A percentile compares a stretch with the other conserved stretches of the same genome.
Conservation (phyloP, 2,329 filamentous ascomycete genomes). For the Cercospora sp. region DNA sequence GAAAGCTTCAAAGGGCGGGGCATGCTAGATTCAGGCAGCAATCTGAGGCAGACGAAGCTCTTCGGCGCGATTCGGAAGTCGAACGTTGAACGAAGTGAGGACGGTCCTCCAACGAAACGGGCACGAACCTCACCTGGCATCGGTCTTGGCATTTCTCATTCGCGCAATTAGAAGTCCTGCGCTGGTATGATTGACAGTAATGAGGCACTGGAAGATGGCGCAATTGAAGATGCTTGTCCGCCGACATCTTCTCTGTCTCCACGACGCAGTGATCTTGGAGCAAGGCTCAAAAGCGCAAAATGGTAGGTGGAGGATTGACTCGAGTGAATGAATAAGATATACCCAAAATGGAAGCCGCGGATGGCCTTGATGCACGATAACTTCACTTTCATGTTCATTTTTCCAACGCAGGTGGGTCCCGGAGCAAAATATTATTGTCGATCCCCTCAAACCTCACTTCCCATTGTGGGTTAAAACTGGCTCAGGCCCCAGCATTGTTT, state of each 20-base stretch:
- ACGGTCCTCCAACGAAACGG: conserved; percentile 50
- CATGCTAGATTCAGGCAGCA: conserved; percentile 25
- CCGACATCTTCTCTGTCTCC: not conserved
- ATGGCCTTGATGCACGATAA: not conserved
- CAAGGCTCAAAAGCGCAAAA: not conserved
- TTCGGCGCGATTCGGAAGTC: conserved; percentile 63
- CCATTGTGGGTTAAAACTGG: not conserved
- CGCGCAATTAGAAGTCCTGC: conserved; percentile 23
- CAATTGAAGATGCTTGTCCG: not conserved
- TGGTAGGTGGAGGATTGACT: not conserved
- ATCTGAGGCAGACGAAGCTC: conserved; percentile 59
- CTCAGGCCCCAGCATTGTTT: not conserved
- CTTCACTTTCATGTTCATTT: conserved; percentile 3
- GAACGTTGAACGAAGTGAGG: conserved; percentile 42
- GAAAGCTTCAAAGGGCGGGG: conserved; percentile 42
- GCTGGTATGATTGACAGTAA: not conserved
- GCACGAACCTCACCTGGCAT: conserved; percentile 44
- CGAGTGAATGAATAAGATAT: not conserved
- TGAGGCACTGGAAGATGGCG: not conserved
- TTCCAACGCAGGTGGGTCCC: not conserved
- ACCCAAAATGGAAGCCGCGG: not conserved
- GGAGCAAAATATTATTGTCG: not conserved
- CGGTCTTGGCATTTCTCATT: conserved; percentile 34
- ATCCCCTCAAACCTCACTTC: not conserved
- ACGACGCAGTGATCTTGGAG: not conserved